Conservation (phyloP, 768 basidiomycete genomes). For the Lentinula guzmanii region DNA sequence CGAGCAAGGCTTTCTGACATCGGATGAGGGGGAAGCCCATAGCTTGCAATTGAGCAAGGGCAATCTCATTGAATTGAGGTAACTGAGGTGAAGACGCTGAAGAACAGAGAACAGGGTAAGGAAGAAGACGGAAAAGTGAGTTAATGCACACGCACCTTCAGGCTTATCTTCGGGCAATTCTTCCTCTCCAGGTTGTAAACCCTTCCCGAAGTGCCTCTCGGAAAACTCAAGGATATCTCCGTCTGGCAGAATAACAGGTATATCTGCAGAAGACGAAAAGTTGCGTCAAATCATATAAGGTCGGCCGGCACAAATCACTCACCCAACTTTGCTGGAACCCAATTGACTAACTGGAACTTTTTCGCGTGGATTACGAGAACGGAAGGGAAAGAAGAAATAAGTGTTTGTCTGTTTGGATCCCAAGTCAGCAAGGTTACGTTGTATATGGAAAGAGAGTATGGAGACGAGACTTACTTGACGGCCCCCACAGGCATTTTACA, state of each 20-base stretch:
- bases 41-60: constrained; percentile 69
- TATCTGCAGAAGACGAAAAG: constrained; percentile 44
- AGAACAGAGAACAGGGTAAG: constrained; percentile 22
- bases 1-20: constrained; percentile 86
- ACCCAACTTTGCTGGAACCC: constrained; percentile 96
- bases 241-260: constrained; percentile 70
- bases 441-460: background rate
- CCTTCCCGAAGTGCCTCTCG: constrained; percentile 54
- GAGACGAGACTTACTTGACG: constrained; percentile 49
- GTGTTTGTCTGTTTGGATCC: constrained; percentile 47
- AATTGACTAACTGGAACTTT: constrained; percentile 92
- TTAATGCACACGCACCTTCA: background rate
- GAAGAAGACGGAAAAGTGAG: background rate
- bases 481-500: constrained; percentile 59
- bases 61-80: constrained; percentile 68
- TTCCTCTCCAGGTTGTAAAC: constrained; percentile 63
- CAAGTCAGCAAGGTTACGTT: background rate
- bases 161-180: constrained; percentile 54
- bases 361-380: constrained; percentile 86
- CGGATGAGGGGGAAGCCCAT: constrained; percentile 91
- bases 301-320: constrained; percentile 14
- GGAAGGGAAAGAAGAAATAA: constrained; percentile 82
- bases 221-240: constrained; percentile 56
- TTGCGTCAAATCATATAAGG: no score
- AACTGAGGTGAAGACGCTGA: constrained; percentile 43